phyloP scores from a whole-genome alignment of 2,329 filamentous ascomycete species.

The Nigrospora sphaerica region DNA sequence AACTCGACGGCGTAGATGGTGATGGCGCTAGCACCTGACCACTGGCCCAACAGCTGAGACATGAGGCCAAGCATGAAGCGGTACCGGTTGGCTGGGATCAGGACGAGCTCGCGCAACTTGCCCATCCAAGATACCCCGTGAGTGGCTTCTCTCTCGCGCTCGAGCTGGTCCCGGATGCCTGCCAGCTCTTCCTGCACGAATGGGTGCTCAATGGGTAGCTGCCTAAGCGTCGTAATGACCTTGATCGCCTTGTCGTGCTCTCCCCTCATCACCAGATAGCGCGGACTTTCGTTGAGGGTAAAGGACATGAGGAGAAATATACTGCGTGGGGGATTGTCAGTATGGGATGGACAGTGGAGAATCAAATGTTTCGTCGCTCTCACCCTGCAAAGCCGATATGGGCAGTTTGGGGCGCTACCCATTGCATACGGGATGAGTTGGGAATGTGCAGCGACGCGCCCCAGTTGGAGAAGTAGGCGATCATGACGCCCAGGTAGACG shows the following conservation, averaged over 20 bases:
- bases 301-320: slow-evolving; percentile 4
- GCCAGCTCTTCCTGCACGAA: slow-evolving; percentile 19
- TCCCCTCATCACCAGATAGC: slow-evolving; percentile 6
- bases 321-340: background rate
- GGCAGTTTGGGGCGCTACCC: slow-evolving; percentile 5
- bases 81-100: slow-evolving; percentile 33
- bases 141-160: slow-evolving; percentile 39
- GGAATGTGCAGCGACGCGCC: slow-evolving; percentile 4
- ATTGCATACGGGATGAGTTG: slow-evolving; percentile 3
- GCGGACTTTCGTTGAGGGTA: slow-evolving; percentile 7
- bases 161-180: slow-evolving; percentile 25
- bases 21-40: slow-evolving; percentile 35
- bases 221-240: slow-evolving; percentile 4
- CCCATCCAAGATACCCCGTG: slow-evolving; percentile 34
- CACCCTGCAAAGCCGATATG: slow-evolving; percentile 5
- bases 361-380: too few species aligned
- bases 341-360: too few species aligned
- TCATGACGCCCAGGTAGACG: slow-evolving; percentile 4
- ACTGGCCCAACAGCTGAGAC: slow-evolving; percentile 35
- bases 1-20: slow-evolving; percentile 51
- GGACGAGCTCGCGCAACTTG: slow-evolving; percentile 33
- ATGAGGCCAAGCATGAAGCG: slow-evolving; percentile 35
- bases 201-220: slow-evolving; percentile 22
- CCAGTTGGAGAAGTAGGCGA: slow-evolving; percentile 5
- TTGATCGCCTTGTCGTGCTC: slow-evolving; percentile 5